phyloP scores from a whole-genome alignment of 306 rosid species.

The Morella rubra region DNA sequence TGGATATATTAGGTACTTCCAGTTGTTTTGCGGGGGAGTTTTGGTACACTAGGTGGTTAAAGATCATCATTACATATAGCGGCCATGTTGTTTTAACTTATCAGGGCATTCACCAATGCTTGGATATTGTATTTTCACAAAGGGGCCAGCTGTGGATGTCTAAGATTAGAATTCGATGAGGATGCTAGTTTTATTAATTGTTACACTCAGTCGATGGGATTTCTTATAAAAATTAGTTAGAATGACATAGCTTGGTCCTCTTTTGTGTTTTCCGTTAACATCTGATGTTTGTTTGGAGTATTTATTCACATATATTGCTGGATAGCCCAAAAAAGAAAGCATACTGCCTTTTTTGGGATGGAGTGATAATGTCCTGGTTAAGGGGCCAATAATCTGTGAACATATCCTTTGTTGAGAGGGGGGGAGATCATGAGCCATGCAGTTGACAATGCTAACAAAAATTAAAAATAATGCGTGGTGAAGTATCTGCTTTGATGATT shows the following conservation, averaged over 20 bases:
- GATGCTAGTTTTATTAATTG: neutral
- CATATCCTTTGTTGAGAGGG: neutral
- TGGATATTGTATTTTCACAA: neutral
- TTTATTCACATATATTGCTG: neutral
- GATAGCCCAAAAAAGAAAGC: neutral
- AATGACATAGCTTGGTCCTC: neutral
- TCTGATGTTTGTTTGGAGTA: neutral
- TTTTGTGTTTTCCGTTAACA: neutral
- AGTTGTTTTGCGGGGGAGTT: neutral
- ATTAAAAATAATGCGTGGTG: neutral
- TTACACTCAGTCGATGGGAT: neutral
- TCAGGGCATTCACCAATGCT: neutral
- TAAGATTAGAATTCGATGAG: neutral
- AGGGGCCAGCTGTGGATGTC: neutral
- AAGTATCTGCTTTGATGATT: constrained; percentile 1
- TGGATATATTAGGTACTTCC: neutral
- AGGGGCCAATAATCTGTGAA: neutral
- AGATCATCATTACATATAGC: no score
- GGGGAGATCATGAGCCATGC: neutral
- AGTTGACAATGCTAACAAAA: neutral
- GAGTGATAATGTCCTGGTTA: neutral
- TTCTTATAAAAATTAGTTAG: neutral
- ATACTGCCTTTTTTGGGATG: neutral
- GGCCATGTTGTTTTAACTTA: no score
- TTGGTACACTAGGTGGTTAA: no score